A percentile compares a stretch with the other conserved stretches of the same genome.
phyloP scores from a whole-genome alignment of 768 basidiomycete species.

The Boletales sp. region DNA sequence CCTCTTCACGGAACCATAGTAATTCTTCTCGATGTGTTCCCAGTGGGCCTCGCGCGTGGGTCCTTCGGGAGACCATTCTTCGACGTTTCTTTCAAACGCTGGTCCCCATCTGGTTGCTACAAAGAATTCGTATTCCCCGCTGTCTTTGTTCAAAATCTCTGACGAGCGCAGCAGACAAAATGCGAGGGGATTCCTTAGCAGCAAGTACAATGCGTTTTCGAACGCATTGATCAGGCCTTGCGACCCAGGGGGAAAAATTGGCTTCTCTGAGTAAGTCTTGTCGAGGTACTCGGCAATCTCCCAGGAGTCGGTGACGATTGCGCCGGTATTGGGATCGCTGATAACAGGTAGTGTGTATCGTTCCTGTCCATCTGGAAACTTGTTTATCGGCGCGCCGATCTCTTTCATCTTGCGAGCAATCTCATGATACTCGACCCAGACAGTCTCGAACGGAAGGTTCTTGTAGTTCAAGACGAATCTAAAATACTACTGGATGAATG shows the following conservation, averaged over 20 bases:
- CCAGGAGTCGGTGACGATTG: constrained; percentile 29
- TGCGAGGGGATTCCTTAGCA: constrained; percentile 3
- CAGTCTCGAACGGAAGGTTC: constrained; percentile 30
- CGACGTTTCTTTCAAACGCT: constrained; percentile 29
- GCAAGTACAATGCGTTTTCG: background rate
- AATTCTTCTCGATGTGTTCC: constrained; percentile 14
- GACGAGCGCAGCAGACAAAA: constrained; percentile 20
- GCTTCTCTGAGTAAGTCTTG: constrained; percentile 30
- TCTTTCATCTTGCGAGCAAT: constrained; percentile 24
- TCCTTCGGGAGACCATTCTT: constrained; percentile 34
- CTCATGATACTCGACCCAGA: constrained; percentile 35
- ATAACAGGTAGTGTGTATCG: constrained; percentile 33
- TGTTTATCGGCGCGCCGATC: constrained; percentile 24
- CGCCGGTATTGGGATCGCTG: constrained; percentile 29
- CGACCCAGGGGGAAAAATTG: constrained; percentile 22
- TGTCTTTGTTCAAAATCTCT: constrained; percentile 31
- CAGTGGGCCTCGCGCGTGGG: constrained; percentile 30
- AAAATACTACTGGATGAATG: background rate
- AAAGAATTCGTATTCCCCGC: constrained; percentile 34
- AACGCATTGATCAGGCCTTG: constrained; percentile 22
- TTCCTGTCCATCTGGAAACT: constrained; percentile 12
- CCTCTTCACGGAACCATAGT: constrained; percentile 3
- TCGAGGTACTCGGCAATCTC: constrained; percentile 37
- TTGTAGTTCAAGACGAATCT: constrained; percentile 34
- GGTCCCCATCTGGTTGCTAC: constrained; percentile 17